Base-by-base conservation (phyloP, 352 stramenopile species). In the Pythium phragmiticola region DNA sequence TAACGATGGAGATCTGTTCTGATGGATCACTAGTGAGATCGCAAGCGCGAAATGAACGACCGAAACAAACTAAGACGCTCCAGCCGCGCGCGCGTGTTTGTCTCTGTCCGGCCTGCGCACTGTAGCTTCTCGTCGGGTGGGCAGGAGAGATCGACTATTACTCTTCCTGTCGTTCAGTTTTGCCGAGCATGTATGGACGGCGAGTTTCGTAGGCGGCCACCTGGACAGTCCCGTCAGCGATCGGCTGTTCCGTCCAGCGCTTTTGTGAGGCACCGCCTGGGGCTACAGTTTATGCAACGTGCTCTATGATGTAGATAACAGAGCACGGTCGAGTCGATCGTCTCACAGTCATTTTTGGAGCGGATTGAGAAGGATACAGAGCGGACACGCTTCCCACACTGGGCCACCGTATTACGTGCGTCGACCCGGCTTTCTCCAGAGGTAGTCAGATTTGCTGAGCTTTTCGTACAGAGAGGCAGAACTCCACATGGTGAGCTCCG, bases 201-300 rank as follows among this genome's bases (percentile, higher is more conserved):
- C 49, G 19, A 14, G 37, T 30, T 23, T 14, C 30, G 26, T 19
- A 13, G 14, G 28, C 19, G 21, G 34, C 47, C 57, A 63, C 46
- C 45, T 55, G 57, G 33, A 34, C 16, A 19, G 46, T 63, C 47
- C 47, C 21, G 45, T 63, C 57, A 63, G 45, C 33, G 19, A 33
- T 50, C 41, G 41, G 9, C 7, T 47, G 8, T 47, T 30, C 26
- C 26, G 26, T 30, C 26, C 26, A 30, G 26, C 26, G 26, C 26
- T 30, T 30, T 30, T 30, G 26, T 30, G 26, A 30, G 26, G 26
- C 26, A 30, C 26, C 26, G 26, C 26, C 26, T 30, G 26, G 26
- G 26, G 26, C 26, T 3, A 30, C 26, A 30, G 26, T 30, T 30
- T 30, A 30, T 30, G 26, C 26, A 30, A 30, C 26, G 26, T 30